phyloP scores from a whole-genome alignment of 495 filamentous ascomycete species.

The Trichoderma erinaceum region DNA sequence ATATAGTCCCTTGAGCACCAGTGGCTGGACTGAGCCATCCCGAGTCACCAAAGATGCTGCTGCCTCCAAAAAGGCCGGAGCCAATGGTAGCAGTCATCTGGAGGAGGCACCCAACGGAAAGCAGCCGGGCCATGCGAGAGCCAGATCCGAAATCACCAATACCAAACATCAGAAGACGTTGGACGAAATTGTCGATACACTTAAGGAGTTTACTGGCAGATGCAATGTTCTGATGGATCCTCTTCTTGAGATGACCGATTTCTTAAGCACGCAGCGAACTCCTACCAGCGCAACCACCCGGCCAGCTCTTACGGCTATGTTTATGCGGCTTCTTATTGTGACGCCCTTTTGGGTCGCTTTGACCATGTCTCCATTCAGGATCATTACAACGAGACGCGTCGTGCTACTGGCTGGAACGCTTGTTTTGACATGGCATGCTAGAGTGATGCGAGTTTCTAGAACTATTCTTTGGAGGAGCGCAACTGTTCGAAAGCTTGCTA shows the following conservation, averaged over 20 bases:
- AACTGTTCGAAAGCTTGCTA: conserved; percentile 57
- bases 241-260: conserved; percentile 80
- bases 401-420: conserved; percentile 74
- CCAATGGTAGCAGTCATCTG: conserved; percentile 22
- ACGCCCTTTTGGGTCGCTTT: conserved; percentile 82
- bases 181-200: conserved; percentile 91
- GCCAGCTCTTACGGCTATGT: conserved; percentile 84
- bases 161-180: conserved; percentile 74
- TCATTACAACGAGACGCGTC: conserved; percentile 83
- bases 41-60: conserved; percentile 19
- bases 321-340: conserved; percentile 80
- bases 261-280: conserved; percentile 84
- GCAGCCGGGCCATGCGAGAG: conserved; percentile 47
- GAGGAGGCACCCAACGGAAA: conserved; percentile 20
- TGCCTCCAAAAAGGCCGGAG: conserved; percentile 21
- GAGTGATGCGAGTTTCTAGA: conserved; percentile 76
- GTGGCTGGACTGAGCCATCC: conserved; percentile 55
- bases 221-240: conserved; percentile 92
- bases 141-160: conserved; percentile 51
- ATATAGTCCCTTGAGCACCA: conserved; percentile 84
- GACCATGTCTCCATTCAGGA: conserved; percentile 70
- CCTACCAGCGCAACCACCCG: conserved; percentile 87
- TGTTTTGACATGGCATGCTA: conserved; percentile 82
- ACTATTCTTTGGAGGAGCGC: conserved; percentile 87
- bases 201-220: conserved; percentile 78